Evolutionary conservation across 768 basidiomycete genomes (phyloP).

Genomic region (Pleurotus eryngii): DNA sequence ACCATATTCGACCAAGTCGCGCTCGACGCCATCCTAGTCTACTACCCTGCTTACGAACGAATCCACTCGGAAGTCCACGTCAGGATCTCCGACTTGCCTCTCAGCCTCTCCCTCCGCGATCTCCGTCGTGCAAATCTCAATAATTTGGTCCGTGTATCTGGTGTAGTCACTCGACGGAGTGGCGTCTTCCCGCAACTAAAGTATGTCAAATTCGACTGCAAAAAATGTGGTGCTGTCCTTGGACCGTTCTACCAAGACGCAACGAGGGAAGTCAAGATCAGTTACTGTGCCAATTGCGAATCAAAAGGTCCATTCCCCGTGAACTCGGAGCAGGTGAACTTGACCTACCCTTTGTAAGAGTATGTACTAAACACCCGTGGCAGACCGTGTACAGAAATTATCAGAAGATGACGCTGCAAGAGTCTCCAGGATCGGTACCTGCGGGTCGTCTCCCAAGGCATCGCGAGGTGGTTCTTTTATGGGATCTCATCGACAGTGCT

Average conservation of each 20-base stretch:
- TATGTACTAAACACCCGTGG: neutral
- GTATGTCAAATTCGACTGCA: conserved; percentile 98
- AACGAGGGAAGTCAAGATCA: conserved; percentile 88
- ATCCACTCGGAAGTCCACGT: conserved; percentile 99
- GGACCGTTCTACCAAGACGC: conserved; percentile 99
- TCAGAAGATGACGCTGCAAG: conserved; percentile 98
- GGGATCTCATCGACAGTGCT: conserved; percentile 97
- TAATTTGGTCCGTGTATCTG: conserved; percentile 91
- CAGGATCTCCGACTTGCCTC: conserved; percentile 90
- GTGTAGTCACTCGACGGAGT: conserved; percentile 92
- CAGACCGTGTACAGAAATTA: conserved; percentile 98
- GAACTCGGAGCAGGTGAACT: conserved; percentile 88
- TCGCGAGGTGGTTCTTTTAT: conserved; percentile 92
- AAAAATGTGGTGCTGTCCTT: conserved; percentile 88
- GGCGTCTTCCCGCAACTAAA: conserved; percentile 99
- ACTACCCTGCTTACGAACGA: conserved; percentile 93
- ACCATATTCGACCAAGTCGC: conserved; percentile 95
- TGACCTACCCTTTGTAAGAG: neutral
- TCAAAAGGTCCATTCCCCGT: conserved; percentile 93
- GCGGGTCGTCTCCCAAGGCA: conserved; percentile 96
- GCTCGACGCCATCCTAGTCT: conserved; percentile 88
- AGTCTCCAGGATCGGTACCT: conserved; percentile 96
- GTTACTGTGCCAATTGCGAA: conserved; percentile 93
- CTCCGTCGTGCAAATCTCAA: conserved; percentile 90
- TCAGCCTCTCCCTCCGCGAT: conserved; percentile 87